Evolutionary conservation across 176 grass and related monocot species (phyloP).

Genomic region (Lolium multiflorum): DNA sequence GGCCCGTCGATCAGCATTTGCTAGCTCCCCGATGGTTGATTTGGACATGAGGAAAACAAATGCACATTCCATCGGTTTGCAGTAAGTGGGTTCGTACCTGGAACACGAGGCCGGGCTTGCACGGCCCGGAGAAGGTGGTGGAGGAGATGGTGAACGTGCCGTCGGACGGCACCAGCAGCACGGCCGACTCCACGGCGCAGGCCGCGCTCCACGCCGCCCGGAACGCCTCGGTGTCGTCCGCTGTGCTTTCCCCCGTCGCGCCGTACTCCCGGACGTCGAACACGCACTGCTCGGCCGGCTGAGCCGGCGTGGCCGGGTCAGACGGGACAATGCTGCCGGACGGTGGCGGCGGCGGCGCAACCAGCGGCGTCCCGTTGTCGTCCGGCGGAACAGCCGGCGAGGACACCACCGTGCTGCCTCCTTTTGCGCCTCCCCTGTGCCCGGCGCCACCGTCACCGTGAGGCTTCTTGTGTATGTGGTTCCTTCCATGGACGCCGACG

Average conservation of each 20-base stretch:
- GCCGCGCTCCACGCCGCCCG: slow-evolving; percentile 69
- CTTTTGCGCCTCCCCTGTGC: slow-evolving; percentile 32
- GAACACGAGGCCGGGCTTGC: slow-evolving; percentile 76
- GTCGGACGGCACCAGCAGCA: slow-evolving; percentile 71
- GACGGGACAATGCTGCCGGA: slow-evolving; percentile 45
- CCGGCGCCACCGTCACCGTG: slow-evolving; percentile 2
- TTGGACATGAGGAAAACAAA: not conserved
- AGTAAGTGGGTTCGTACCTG: slow-evolving; percentile 45
- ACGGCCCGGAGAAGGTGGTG: slow-evolving; percentile 84
- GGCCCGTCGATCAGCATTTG: not conserved
- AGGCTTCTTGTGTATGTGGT: slow-evolving; percentile 71
- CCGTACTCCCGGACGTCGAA: slow-evolving; percentile 84
- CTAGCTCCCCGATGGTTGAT: not conserved
- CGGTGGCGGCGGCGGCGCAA: not conserved
- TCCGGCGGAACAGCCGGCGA: slow-evolving; percentile 42
- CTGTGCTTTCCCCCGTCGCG: slow-evolving; percentile 61
- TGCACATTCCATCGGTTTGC: too few species aligned
- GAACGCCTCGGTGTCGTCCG: slow-evolving; percentile 81
- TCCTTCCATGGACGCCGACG: slow-evolving; percentile 52
- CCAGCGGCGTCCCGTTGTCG: slow-evolving; percentile 1
- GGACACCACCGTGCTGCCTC: slow-evolving; percentile 35
- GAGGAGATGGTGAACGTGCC: slow-evolving; percentile 79
- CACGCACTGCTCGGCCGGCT: slow-evolving; percentile 59
- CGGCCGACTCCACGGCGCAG: slow-evolving; percentile 60
- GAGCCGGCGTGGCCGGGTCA: slow-evolving; percentile 46